phyloP scores from a whole-genome alignment of 2,329 filamentous ascomycete species.

The Colletotrichum sp. region DNA sequence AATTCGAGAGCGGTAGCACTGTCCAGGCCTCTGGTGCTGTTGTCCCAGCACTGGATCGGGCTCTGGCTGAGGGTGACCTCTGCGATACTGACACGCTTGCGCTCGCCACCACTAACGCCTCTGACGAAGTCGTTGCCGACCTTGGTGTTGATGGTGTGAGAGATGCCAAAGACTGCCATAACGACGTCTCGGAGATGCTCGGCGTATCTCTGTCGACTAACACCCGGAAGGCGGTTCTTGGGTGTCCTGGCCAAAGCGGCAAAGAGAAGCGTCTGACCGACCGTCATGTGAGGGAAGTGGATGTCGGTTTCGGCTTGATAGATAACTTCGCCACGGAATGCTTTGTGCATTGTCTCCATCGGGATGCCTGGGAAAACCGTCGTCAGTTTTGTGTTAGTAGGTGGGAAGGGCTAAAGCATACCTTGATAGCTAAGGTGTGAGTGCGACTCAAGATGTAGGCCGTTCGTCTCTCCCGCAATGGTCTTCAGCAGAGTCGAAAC shows the following conservation, averaged over 20 bases:
- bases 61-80: slow-evolving; percentile 58
- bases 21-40: slow-evolving; percentile 66
- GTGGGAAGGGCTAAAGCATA: background rate
- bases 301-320: slow-evolving; percentile 71
- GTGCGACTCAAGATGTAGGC: slow-evolving; percentile 48
- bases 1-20: slow-evolving; percentile 67
- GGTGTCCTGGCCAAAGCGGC: slow-evolving; percentile 67
- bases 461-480: slow-evolving; percentile 57
- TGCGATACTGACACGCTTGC: slow-evolving; percentile 72
- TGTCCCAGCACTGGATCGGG: slow-evolving; percentile 71
- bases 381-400: background rate
- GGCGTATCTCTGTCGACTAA: slow-evolving; percentile 55
- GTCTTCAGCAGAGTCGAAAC: slow-evolving; percentile 65
- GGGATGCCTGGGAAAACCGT: slow-evolving; percentile 26
- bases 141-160: slow-evolving; percentile 64
- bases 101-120: slow-evolving; percentile 57
- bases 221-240: slow-evolving; percentile 63
- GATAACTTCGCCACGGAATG: slow-evolving; percentile 60
- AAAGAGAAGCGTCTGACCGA: slow-evolving; percentile 68
- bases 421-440: slow-evolving; percentile 60
- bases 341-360: slow-evolving; percentile 39
- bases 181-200: slow-evolving; percentile 48
- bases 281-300: slow-evolving; percentile 70
- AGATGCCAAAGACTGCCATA: slow-evolving; percentile 67
- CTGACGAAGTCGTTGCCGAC: slow-evolving; percentile 67